Conservation (phyloP, 106 monocot species). For the Dioscorea alata region DNA sequence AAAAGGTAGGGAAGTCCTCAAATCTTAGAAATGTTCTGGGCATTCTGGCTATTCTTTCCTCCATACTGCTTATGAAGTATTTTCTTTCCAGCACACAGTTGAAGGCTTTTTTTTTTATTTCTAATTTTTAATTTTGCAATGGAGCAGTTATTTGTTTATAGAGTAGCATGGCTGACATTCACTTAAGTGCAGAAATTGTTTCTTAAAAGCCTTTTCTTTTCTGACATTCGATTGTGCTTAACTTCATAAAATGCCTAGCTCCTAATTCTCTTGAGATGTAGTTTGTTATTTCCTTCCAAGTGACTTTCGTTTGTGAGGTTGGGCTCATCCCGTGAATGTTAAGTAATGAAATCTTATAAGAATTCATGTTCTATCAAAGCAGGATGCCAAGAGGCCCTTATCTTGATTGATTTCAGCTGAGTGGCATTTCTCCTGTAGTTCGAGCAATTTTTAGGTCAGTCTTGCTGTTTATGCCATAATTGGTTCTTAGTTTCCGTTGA, state of each 20-base stretch:
- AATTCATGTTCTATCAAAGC: slow-evolving; percentile 82
- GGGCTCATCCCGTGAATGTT: slow-evolving; percentile 34
- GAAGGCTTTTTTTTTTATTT: not conserved
- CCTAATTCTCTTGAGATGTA: slow-evolving; percentile 2
- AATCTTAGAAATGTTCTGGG: not conserved
- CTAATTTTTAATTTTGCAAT: not conserved
- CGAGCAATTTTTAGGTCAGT: slow-evolving; percentile 92
- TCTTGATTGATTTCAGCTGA: slow-evolving; percentile 83
- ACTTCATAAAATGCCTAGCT: too few species aligned
- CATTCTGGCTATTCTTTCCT: too few species aligned
- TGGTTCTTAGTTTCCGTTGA: slow-evolving; percentile 20
- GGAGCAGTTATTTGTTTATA: not conserved
- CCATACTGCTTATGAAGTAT: too few species aligned
- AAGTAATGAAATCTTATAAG: slow-evolving; percentile 59
- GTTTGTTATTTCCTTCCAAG: slow-evolving; percentile 35
- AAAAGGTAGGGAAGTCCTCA: slow-evolving; percentile 13
- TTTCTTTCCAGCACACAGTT: not conserved
- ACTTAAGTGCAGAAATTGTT: slow-evolving; percentile 1
- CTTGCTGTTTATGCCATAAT: slow-evolving; percentile 59
- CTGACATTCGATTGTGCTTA: not conserved
- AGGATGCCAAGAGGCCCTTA: slow-evolving; percentile 88
- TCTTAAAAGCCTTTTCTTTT: slow-evolving; percentile 21
- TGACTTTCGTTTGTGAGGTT: slow-evolving; percentile 49
- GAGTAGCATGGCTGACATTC: slow-evolving; percentile 5
- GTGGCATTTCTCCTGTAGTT: slow-evolving; percentile 58